These are phyloP conservation scores for Centaurea solstitialis DNA, from an alignment of 129 eudicot genomes.

Conservation along the genomic window DNA sequence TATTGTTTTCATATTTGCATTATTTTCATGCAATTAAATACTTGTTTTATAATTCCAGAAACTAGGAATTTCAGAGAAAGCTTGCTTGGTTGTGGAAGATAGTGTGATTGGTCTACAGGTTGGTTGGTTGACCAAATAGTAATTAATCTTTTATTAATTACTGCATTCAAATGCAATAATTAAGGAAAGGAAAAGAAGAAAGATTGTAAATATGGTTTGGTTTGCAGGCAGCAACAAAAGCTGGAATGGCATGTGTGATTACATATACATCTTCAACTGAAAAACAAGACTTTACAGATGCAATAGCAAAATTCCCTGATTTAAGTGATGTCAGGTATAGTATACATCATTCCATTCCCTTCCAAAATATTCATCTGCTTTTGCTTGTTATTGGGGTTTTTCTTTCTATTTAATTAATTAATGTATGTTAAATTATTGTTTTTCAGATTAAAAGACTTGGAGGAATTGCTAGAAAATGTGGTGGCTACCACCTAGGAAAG, in stretches of 20 bases:
- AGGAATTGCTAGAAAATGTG: slow-evolving; percentile 61
- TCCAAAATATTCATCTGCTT: not conserved
- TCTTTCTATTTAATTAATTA: not conserved
- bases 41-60: slow-evolving; percentile 44
- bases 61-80: slow-evolving; percentile 68
- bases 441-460: slow-evolving; percentile 75
- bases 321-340: slow-evolving; percentile 70
- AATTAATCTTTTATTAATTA: not conserved
- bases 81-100: slow-evolving; percentile 93
- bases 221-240: slow-evolving; percentile 90
- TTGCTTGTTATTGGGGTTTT: not conserved
- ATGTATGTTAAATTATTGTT: not conserved
- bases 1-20: no score
- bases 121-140: not conserved
- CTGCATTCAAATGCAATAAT: not conserved
- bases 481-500: slow-evolving; percentile 31
- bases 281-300: slow-evolving; percentile 84
- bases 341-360: not conserved
- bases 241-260: slow-evolving; percentile 92
- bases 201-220: not conserved
- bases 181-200: not conserved
- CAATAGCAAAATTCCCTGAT: slow-evolving; percentile 83
- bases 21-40: not conserved
- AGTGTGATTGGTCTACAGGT: slow-evolving; percentile 99
- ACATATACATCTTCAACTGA: slow-evolving; percentile 89